Evolutionary conservation across 2,329 filamentous ascomycete genomes (phyloP).

Genomic region (Tolypocladium amazonense): DNA sequence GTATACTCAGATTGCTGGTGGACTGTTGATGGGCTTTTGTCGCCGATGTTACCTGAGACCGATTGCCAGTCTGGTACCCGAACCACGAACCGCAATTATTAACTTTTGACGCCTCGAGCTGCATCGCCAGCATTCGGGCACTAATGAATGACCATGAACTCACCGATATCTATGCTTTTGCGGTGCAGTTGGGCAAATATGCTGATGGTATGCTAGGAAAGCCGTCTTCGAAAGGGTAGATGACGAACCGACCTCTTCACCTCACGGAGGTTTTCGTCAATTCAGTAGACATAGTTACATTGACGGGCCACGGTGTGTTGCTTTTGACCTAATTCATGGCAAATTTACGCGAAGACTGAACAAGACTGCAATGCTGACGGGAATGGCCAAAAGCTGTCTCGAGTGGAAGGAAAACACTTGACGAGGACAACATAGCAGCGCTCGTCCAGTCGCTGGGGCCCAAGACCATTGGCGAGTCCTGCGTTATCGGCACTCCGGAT

Average conservation of each 20-base stretch:
- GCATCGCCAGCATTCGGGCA: background rate
- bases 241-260: slow-evolving; percentile 7
- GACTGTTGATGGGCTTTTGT: background rate
- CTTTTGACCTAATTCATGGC: too few relatives aligned
- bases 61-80: too few relatives aligned
- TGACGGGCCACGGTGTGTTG: slow-evolving; percentile 59
- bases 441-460: too few relatives aligned
- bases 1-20: too few relatives aligned
- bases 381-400: slow-evolving; percentile 48
- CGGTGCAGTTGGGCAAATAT: slow-evolving; percentile 58
- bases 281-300: slow-evolving; percentile 67
- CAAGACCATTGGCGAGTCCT: too few relatives aligned
- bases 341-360: too few relatives aligned
- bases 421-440: too few relatives aligned
- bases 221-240: slow-evolving; percentile 31
- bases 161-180: slow-evolving; percentile 58
- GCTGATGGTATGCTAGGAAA: slow-evolving; percentile 58
- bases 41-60: background rate
- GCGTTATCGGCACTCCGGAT: too few relatives aligned
- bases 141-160: slow-evolving; percentile 36
- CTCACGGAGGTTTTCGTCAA: slow-evolving; percentile 27
- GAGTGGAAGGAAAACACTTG: too few relatives aligned
- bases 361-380: background rate
- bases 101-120: too few relatives aligned
- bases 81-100: too few relatives aligned